A percentile compares a stretch with the other conserved stretches of the same genome.
Conservation (phyloP, 2,329 filamentous ascomycete genomes). For the Ilyonectria destructans region DNA sequence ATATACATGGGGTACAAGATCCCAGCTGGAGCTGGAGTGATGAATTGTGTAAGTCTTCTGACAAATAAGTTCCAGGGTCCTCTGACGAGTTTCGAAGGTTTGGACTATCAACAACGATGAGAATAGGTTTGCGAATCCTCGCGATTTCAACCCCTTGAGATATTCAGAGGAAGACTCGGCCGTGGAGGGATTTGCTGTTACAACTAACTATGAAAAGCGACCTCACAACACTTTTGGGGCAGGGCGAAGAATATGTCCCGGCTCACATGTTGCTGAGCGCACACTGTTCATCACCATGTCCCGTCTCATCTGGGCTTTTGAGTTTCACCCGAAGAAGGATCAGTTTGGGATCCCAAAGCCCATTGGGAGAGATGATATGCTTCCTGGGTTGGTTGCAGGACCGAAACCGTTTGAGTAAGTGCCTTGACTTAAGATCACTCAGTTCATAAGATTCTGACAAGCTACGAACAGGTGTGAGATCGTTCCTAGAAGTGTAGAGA, state of each 20-base stretch:
- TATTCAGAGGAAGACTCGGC: slow-evolving; percentile 11
- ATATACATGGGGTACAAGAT: slow-evolving; percentile 9
- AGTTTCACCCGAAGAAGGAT: slow-evolving; percentile 10
- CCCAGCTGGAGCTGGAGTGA: slow-evolving; percentile 6
- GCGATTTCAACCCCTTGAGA: slow-evolving; percentile 10
- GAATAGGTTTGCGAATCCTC: slow-evolving; percentile 4
- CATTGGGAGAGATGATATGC: slow-evolving; percentile 6
- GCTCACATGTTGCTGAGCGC: slow-evolving; percentile 8
- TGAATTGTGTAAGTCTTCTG: slow-evolving; percentile 6
- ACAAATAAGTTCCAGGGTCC: not conserved
- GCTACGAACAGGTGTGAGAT: not conserved
- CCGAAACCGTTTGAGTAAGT: slow-evolving; percentile 6
- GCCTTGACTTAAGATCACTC: not conserved
- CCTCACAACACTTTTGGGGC: slow-evolving; percentile 10
- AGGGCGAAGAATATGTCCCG: slow-evolving; percentile 9
- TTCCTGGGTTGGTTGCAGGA: not conserved
- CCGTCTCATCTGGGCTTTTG: slow-evolving; percentile 9
- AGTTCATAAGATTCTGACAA: not conserved
- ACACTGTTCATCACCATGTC: slow-evolving; percentile 12
- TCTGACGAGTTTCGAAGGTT: not conserved
- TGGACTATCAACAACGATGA: slow-evolving; percentile 12
- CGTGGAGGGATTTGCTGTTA: slow-evolving; percentile 1
- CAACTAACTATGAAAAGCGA: slow-evolving; percentile 7
- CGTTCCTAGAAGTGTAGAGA: not conserved
- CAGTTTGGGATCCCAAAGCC: not conserved